phyloP scores from a whole-genome alignment of 2,329 filamentous ascomycete genomes.

The Lecanicillium sp. region DNA sequence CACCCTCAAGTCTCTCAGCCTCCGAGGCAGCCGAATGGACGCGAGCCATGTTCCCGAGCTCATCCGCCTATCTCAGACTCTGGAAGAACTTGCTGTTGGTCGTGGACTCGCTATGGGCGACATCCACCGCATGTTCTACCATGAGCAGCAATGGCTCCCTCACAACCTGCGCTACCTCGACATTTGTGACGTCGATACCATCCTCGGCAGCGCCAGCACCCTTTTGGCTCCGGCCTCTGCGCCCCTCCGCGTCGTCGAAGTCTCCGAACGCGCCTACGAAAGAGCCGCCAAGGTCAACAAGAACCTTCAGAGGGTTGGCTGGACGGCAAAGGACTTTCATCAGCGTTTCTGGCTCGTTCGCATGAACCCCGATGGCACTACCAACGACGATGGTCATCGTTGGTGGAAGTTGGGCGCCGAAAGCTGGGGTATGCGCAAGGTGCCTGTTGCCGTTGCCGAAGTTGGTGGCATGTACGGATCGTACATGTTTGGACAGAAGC shows the following conservation, averaged over 20 bases:
- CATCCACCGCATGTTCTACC: slow-evolving; percentile 56
- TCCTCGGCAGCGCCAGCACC: slow-evolving; percentile 51
- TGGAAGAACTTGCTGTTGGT: slow-evolving; percentile 71
- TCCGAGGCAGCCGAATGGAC: slow-evolving; percentile 68
- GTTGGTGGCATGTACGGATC: slow-evolving; percentile 89
- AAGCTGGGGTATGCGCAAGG: slow-evolving; percentile 81
- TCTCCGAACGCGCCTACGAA: slow-evolving; percentile 60
- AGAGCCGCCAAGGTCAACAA: slow-evolving; percentile 56
- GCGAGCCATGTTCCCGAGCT: slow-evolving; percentile 56
- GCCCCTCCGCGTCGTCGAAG: slow-evolving; percentile 70
- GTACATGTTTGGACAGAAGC: slow-evolving; percentile 55
- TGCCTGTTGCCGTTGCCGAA: slow-evolving; percentile 86
- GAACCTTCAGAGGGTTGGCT: slow-evolving; percentile 55
- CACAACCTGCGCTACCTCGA: slow-evolving; percentile 68
- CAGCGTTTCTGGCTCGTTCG: slow-evolving; percentile 61
- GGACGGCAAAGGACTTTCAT: slow-evolving; percentile 64
- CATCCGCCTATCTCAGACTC: slow-evolving; percentile 54
- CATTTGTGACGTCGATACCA: slow-evolving; percentile 53
- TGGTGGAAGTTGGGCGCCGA: slow-evolving; percentile 79
- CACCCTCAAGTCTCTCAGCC: slow-evolving; percentile 64
- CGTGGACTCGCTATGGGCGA: slow-evolving; percentile 59
- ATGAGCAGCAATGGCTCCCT: slow-evolving; percentile 35
- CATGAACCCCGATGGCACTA: slow-evolving; percentile 27
- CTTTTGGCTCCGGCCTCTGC: slow-evolving; percentile 53
- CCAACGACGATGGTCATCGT: slow-evolving; percentile 41